Percentiles rank a stretch among this genome's conserved stretches.
These are phyloP conservation scores for Tilletia horrida DNA, from an alignment of 1,284 basidiomycete genomes.

Conservation along the genomic window DNA sequence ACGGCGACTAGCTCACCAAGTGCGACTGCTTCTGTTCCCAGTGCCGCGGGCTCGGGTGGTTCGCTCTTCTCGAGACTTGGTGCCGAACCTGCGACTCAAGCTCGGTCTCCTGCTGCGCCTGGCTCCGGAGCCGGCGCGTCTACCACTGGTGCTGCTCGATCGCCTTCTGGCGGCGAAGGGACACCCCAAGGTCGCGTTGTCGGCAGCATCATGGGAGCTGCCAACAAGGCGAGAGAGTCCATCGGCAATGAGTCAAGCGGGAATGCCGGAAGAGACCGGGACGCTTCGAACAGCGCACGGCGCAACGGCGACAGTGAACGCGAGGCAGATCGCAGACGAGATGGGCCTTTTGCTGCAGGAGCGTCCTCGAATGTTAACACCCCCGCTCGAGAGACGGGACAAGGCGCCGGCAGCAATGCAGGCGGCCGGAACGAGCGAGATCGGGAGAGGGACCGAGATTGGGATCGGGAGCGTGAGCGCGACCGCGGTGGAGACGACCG, in stretches of 20 bases:
- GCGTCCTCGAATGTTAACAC: slow-evolving; percentile 19
- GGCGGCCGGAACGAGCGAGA: slow-evolving; percentile 9
- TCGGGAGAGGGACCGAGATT: background rate
- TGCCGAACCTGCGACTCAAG: background rate
- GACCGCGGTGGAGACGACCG: background rate
- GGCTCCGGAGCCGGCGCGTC: background rate
- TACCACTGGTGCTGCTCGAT: background rate
- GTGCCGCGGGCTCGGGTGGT: background rate
- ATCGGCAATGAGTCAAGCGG: no score
- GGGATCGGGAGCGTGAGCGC: background rate
- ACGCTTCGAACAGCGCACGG: background rate
- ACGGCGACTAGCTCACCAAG: background rate
- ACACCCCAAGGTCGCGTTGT: background rate
- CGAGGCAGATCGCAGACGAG: background rate
- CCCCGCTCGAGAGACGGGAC: no score
- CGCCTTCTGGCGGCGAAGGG: background rate
- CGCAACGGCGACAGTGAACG: background rate
- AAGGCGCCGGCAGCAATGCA: background rate
- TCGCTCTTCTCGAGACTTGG: background rate
- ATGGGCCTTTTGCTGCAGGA: slow-evolving; percentile 21
- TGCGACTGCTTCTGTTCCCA: background rate
- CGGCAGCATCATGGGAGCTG: background rate
- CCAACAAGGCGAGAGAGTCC: background rate
- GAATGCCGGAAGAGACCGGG: no score
- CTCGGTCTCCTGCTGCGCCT: background rate